Base-by-base conservation (phyloP, 169 alveolate species). In the Plasmodium gonderi region DNA sequence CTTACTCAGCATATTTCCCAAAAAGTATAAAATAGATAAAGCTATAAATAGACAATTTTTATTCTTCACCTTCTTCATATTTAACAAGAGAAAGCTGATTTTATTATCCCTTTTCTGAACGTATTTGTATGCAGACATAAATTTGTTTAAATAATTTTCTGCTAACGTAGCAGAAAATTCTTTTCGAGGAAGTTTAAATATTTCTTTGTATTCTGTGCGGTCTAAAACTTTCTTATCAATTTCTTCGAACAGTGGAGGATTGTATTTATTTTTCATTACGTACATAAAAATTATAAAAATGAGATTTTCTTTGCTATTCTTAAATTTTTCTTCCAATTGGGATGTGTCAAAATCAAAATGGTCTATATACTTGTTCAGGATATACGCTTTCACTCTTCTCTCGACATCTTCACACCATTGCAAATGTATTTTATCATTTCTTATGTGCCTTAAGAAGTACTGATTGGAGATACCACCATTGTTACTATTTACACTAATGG, bases 21-120 rank as follows among this genome's bases (percentile, higher is more conserved):
- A 23, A 67, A 33, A 90, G 54, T 64, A 65, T 72, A 90, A 90
- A 65, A 90, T 69, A 0, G 82, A 90, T 29, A 90, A 60, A 9
- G 81, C 90, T 65, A 90, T 44, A 64, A 44, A 90, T 65, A 90
- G 54, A 29, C 74, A 90, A 44, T 77, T 65, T 68, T 90, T 90
- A 90, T 90, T 90, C 17, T 67, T 78, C 29, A 69, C 29, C 26
- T 79, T 42, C 72, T 42, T 78, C 47, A 89, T 90, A 49, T 45
- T 67, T 64, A 90, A 78, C 60, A 90, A 42, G 42, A 90, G 81
- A 26, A 90, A 90, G 47, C 90, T 79, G 23, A 78, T 77, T 78
- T 69, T 90, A 31, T 36, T 77, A 51, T 79, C 60, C 49, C 51
- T 38, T 1, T 29, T 12, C 7, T 23, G 26, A 60, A 49, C 69